Conservation (phyloP, 345 rosid species). For the Eucalyptus camaldulensis region DNA sequence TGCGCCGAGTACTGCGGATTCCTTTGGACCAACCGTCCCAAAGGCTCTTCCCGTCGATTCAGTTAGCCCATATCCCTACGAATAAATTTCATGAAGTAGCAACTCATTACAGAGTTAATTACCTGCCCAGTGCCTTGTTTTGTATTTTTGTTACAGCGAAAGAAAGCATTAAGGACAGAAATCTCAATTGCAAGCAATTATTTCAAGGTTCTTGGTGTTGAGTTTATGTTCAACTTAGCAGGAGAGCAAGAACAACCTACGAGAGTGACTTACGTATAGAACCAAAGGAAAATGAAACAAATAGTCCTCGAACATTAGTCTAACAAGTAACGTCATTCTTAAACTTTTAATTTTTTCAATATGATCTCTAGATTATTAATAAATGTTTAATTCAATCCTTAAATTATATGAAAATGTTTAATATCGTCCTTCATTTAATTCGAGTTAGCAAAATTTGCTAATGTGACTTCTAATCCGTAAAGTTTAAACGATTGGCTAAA, state of each 20-base stretch:
- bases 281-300: neutral
- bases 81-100: neutral
- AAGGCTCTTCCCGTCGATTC: conserved; percentile 40
- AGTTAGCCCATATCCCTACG: conserved; percentile 53
- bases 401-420: neutral
- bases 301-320: accelerated
- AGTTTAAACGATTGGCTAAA: neutral
- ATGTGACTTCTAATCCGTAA: neutral
- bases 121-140: neutral
- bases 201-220: neutral
- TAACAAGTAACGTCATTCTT: accelerated
- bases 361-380: accelerated
- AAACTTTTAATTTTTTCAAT: neutral
- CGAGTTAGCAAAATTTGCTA: neutral
- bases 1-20: conserved; percentile 19
- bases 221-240: neutral
- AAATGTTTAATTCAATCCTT: neutral
- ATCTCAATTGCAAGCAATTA: neutral
- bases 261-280: neutral
- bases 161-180: neutral
- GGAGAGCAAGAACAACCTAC: neutral
- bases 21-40: conserved; percentile 17
- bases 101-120: neutral
- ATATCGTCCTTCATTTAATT: neutral
- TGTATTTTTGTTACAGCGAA: neutral